These are phyloP conservation scores for Colletotrichum lindemuthianum DNA, from an alignment of 2,329 filamentous ascomycete genomes.

Conservation along the genomic window DNA sequence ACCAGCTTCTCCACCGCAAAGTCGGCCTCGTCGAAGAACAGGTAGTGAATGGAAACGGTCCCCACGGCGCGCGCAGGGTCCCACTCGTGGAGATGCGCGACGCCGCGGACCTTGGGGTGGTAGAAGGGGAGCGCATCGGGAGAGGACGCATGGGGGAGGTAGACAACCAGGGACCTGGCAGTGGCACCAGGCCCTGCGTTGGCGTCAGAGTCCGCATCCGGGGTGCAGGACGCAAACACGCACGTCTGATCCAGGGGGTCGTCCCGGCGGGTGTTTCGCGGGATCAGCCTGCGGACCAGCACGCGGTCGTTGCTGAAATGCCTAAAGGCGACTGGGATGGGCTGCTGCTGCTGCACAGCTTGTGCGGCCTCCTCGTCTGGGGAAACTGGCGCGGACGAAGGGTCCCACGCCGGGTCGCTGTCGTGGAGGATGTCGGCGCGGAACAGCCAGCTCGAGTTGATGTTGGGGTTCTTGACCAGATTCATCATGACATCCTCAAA, in stretches of 20 bases:
- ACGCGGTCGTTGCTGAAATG: constrained; percentile 61
- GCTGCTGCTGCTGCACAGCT: constrained; percentile 36
- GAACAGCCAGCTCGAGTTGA: constrained; percentile 81
- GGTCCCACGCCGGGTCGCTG: constrained; percentile 44
- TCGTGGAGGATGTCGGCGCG: constrained; percentile 79
- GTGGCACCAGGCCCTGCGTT: constrained; percentile 36
- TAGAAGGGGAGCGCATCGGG: constrained; percentile 82
- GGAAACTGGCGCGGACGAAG: constrained; percentile 30
- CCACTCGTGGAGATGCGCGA: constrained; percentile 82
- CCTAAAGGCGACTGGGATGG: constrained; percentile 56
- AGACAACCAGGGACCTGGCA: constrained; percentile 70
- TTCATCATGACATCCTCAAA: constrained; percentile 78
- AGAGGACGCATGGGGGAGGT: constrained; percentile 76
- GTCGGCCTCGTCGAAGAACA: constrained; percentile 56
- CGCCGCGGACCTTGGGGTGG: constrained; percentile 78
- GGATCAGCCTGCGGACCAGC: constrained; percentile 81
- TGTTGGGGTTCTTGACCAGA: constrained; percentile 80
- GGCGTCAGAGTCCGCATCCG: constrained; percentile 17
- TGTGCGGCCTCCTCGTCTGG: constrained; percentile 40
- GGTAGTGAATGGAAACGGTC: constrained; percentile 69
- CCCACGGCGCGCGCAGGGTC: constrained; percentile 53
- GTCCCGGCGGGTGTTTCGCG: constrained; percentile 83
- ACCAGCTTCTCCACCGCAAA: constrained; percentile 58
- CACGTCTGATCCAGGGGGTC: constrained; percentile 83
- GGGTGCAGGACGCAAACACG: constrained; percentile 66